These are phyloP conservation scores for Nannizziopsis barbatae DNA, from an alignment of 2,329 filamentous ascomycete genomes.

Conservation along the genomic window DNA sequence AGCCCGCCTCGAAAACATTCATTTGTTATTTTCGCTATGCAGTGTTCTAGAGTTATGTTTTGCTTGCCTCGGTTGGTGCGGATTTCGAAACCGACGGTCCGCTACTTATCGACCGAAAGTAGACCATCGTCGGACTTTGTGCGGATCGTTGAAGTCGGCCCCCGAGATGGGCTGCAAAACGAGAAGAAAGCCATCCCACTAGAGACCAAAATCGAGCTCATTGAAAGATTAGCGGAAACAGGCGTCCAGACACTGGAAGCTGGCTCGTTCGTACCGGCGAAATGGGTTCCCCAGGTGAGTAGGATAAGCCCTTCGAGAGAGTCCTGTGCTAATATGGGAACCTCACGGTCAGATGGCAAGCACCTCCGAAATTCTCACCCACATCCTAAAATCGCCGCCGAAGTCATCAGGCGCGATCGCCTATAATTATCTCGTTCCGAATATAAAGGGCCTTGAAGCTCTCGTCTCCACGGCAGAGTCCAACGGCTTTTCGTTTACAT, in stretches of 20 bases:
- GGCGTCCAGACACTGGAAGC: conserved; percentile 43
- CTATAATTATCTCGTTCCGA: conserved; percentile 57
- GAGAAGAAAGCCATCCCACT: conserved; percentile 41
- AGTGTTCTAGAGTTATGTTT: conserved; percentile 21
- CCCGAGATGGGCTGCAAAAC: conserved; percentile 45
- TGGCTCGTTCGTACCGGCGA: conserved; percentile 43
- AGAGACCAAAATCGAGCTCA: conserved; percentile 41
- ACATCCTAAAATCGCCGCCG: conserved; percentile 42
- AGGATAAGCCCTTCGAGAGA: background rate
- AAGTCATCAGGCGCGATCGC: conserved; percentile 42
- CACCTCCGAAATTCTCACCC: conserved; percentile 49
- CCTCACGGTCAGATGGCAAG: conserved; percentile 48
- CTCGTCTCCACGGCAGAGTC: conserved; percentile 45
- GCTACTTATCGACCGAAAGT: conserved; percentile 31
- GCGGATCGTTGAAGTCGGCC: conserved; percentile 44
- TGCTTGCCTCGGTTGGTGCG: conserved; percentile 24
- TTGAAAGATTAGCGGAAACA: conserved; percentile 37
- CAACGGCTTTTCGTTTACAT: conserved; percentile 22
- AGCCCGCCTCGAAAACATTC: background rate
- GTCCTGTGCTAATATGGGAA: background rate
- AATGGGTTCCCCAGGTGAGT: conserved; percentile 45
- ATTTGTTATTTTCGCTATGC: conserved; percentile 16
- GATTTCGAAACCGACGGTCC: conserved; percentile 16
- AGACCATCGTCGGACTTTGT: conserved; percentile 39
- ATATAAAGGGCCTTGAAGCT: conserved; percentile 50